Conservation (phyloP, 139 green algal species). For the Haematococcus sp. region DNA sequence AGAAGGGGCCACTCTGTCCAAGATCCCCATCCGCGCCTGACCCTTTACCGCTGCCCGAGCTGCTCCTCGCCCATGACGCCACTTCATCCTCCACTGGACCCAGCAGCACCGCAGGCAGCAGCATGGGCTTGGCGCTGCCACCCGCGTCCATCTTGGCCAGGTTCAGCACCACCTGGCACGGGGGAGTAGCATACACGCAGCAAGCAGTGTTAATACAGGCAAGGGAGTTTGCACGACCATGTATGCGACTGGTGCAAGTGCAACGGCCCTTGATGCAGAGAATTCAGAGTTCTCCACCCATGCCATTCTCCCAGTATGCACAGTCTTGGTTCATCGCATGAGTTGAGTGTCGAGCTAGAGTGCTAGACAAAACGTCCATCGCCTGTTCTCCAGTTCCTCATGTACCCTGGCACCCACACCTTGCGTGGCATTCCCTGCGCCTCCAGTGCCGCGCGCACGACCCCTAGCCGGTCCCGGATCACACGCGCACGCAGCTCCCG, state of each 20-base stretch:
- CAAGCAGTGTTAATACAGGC: too few species aligned
- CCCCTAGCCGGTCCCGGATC: neutral
- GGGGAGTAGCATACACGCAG: too few species aligned
- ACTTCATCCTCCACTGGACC: neutral
- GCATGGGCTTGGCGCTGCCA: conserved; percentile 11
- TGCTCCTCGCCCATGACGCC: conserved; percentile 3
- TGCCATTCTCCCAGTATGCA: too few species aligned
- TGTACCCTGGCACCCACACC: neutral
- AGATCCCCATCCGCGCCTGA: neutral
- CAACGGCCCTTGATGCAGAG: neutral
- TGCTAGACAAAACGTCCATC: neutral
- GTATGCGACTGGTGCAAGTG: neutral
- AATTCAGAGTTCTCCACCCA: too few species aligned
- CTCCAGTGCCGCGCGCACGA: neutral
- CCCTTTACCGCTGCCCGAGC: neutral
- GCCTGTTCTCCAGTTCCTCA: too few species aligned
- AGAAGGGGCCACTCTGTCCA: conserved; percentile 15
- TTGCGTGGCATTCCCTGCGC: conserved; percentile 3
- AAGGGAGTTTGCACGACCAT: neutral
- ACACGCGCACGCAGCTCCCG: neutral
- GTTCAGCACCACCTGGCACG: conserved; percentile 49
- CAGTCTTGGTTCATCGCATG: too few species aligned
- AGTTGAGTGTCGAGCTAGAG: too few species aligned
- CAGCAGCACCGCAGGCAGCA: conserved; percentile 56
- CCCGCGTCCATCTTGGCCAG: conserved; percentile 30